Conservation (phyloP, 768 basidiomycete species). For the Auriscalpium orientale region DNA sequence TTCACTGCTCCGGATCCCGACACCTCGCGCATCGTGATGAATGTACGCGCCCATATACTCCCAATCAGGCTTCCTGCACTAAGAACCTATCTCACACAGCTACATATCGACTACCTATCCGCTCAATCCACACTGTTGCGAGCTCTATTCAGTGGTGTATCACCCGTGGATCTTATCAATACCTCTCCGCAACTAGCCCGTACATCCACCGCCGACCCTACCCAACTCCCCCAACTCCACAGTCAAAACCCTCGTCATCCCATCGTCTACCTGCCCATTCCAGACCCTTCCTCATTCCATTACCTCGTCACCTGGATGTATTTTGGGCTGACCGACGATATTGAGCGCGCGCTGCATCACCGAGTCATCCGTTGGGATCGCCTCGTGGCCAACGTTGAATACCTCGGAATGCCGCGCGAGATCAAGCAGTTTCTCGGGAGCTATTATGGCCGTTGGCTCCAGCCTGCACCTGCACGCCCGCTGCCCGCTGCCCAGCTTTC, state of each 20-base stretch:
- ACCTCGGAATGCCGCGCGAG: slow-evolving; percentile 67
- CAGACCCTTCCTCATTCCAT: slow-evolving; percentile 65
- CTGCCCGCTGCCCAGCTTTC: slow-evolving; percentile 33
- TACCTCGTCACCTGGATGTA: slow-evolving; percentile 77
- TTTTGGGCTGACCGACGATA: slow-evolving; percentile 59
- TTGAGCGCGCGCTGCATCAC: slow-evolving; percentile 59
- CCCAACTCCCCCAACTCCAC: slow-evolving; percentile 60
- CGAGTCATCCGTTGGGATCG: slow-evolving; percentile 78
- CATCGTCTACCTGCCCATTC: slow-evolving; percentile 64
- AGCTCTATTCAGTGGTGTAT: slow-evolving; percentile 61
- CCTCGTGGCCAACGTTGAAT: slow-evolving; percentile 83
- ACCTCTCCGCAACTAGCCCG: slow-evolving; percentile 19
- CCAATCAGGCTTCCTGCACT: too few relatives aligned
- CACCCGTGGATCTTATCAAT: slow-evolving; percentile 50
- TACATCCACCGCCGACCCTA: slow-evolving; percentile 31
- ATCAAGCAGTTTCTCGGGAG: slow-evolving; percentile 71
- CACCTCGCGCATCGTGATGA: slow-evolving; percentile 50
- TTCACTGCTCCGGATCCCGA: slow-evolving; percentile 43
- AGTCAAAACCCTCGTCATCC: slow-evolving; percentile 60
- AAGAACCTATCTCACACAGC: slow-evolving; percentile 28
- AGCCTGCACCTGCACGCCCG: slow-evolving; percentile 41
- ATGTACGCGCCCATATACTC: slow-evolving; percentile 34
- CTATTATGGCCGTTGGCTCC: slow-evolving; percentile 66
- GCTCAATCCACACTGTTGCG: slow-evolving; percentile 72
- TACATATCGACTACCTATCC: slow-evolving; percentile 78